phyloP scores from a whole-genome alignment of 805 yeast species.

The Metschnikowia lachancei region DNA sequence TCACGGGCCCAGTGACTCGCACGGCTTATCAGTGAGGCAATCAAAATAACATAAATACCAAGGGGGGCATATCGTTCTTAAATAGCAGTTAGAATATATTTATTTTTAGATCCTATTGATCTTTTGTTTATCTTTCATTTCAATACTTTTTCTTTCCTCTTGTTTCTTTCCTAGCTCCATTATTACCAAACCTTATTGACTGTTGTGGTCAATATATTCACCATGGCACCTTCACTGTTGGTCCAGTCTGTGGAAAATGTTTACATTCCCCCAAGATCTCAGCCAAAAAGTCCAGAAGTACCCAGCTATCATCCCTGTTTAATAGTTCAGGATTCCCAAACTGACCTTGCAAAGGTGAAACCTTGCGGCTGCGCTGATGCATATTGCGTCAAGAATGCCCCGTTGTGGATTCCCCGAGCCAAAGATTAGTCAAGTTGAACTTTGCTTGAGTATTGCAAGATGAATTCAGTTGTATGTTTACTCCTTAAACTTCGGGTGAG shows the following conservation, averaged over 20 bases:
- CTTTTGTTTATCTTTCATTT: background rate
- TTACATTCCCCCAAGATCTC: slow-evolving; percentile 44
- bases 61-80: background rate
- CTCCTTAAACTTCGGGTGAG: too few relatives aligned
- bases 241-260: slow-evolving; percentile 38
- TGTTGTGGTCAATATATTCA: background rate
- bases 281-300: slow-evolving; percentile 24
- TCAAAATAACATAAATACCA: background rate
- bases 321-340: slow-evolving; percentile 54
- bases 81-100: background rate
- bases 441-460: background rate
- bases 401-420: slow-evolving; percentile 50
- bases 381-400: slow-evolving; percentile 40
- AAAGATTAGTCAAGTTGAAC: slow-evolving; percentile 27
- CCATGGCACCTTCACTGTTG: slow-evolving; percentile 43
- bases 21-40: slow-evolving; percentile 2
- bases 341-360: slow-evolving; percentile 42
- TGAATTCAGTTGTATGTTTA: background rate
- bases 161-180: background rate
- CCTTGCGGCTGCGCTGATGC: slow-evolving; percentile 43
- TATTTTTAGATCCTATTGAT: background rate
- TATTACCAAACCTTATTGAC: background rate
- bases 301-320: slow-evolving; percentile 57
- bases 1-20: background rate
- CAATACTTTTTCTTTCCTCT: background rate